A percentile compares a stretch with the other conserved stretches of the same genome.
These are phyloP conservation scores for Solanum aculeatissimum DNA, from an alignment of 305 asterid genomes.

Conservation along the genomic window DNA sequence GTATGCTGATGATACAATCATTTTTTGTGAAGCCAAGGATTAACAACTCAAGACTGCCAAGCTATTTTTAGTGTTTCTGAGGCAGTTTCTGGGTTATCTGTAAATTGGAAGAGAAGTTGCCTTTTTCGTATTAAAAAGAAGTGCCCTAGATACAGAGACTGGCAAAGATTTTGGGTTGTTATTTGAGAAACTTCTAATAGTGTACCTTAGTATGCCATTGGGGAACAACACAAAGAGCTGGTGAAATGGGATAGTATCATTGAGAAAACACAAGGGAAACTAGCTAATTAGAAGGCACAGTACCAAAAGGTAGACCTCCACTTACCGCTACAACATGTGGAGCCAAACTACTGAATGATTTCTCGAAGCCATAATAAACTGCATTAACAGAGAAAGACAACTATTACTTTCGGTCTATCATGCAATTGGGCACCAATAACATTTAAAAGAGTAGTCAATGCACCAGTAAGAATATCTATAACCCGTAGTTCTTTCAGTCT, in stretches of 20 bases:
- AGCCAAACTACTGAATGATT: conserved; percentile 63
- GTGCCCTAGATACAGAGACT: not conserved
- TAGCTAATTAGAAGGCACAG: not conserved
- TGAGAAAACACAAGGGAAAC: not conserved
- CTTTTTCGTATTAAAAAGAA: not conserved
- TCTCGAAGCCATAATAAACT: conserved; percentile 86
- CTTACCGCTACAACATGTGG: conserved; percentile 73
- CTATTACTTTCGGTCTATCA: conserved; percentile 4
- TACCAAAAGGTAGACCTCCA: not conserved
- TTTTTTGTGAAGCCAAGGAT: not conserved
- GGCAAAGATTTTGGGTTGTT: not conserved
- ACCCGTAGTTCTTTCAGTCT: conserved; percentile 65
- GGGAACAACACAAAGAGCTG: not conserved
- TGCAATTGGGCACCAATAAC: conserved; percentile 12
- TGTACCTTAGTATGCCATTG: not conserved
- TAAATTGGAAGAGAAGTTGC: not conserved
- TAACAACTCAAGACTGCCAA: not conserved
- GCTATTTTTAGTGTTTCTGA: not conserved
- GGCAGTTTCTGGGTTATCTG: not conserved
- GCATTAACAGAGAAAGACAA: conserved; percentile 21
- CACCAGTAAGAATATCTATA: conserved; percentile 74
- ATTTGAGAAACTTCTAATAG: not conserved
- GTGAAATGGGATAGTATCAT: not conserved
- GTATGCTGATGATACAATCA: not conserved
- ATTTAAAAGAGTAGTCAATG: conserved; percentile 4